phyloP scores from a whole-genome alignment of 108 stramenopile genomes.

The Seminavis robusta region DNA sequence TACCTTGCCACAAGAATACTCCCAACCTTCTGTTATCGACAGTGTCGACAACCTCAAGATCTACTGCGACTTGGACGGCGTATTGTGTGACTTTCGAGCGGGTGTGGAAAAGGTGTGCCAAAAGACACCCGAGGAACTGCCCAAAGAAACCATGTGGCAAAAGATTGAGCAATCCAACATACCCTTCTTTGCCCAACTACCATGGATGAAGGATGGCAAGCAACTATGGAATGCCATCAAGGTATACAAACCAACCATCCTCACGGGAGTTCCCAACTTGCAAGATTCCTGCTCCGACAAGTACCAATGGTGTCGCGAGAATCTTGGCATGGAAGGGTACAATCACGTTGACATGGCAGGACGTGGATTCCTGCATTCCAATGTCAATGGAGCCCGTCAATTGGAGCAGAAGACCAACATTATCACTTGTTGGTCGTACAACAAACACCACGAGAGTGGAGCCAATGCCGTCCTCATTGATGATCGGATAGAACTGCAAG shows the following conservation, averaged over 20 bases:
- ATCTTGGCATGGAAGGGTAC: slow-evolving; percentile 36
- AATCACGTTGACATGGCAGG: slow-evolving; percentile 69
- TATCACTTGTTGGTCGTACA: slow-evolving; percentile 80
- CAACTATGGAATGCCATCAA: slow-evolving; percentile 55
- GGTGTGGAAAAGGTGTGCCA: slow-evolving; percentile 49
- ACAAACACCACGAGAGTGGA: slow-evolving; percentile 67
- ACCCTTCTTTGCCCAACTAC: slow-evolving; percentile 51
- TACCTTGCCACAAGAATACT: too few relatives aligned
- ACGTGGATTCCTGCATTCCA: slow-evolving; percentile 2
- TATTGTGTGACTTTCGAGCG: slow-evolving; percentile 71
- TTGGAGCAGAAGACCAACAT: slow-evolving; percentile 7
- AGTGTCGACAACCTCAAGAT: too few relatives aligned
- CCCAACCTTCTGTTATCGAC: too few relatives aligned
- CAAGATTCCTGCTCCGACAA: slow-evolving; percentile 46
- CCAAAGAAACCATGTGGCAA: slow-evolving; percentile 48
- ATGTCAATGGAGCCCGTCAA: not conserved
- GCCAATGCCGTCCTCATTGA: slow-evolving; percentile 65
- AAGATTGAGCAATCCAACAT: slow-evolving; percentile 23
- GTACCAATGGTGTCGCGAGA: slow-evolving; percentile 65
- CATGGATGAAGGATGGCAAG: slow-evolving; percentile 73
- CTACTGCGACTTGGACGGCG: slow-evolving; percentile 82
- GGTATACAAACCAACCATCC: slow-evolving; percentile 42
- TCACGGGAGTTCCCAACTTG: slow-evolving; percentile 62
- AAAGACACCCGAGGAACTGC: slow-evolving; percentile 13
- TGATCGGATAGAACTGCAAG: slow-evolving; percentile 46